Base-by-base conservation (phyloP, 2,329 filamentous ascomycete genomes). In the Plenodomus tracheiphilus region DNA sequence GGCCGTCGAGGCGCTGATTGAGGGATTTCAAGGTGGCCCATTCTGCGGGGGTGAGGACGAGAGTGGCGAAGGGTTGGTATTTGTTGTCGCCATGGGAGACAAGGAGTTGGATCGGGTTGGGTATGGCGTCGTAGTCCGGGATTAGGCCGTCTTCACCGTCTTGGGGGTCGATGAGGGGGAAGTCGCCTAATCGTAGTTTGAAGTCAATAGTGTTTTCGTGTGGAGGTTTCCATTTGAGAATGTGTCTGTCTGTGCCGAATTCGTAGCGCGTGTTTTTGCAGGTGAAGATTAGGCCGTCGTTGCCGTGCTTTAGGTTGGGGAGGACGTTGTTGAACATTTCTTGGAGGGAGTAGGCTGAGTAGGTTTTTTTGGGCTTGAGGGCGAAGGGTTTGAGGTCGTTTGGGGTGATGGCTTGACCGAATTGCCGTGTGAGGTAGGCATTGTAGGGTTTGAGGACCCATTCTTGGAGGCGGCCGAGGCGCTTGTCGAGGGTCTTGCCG, bases 231-330 rank as follows among this genome's bases (percentile, higher is more conserved):
- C 94, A 99, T 73, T 99, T 99, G 34, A 99, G 79, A 55, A 97
- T 99, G 70, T 96, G 87, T 41, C 84, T 84, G 73, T 99, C 94
- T 11, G 94, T 99, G 59, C 94, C 94, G 58, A 88, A 87, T 62
- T 87, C 86, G 77, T 99, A 99, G 9, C 87, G 82, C 16, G 89
- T 91, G 62, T 85, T 87, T 56, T 89, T 85, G 75, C 93, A 96
- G n/a, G 94, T 97, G 74, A 97, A 99, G 66, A 99, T 96, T 39
- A 99, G 81, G 5, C 94, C 94, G 70, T 99, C 94, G 71, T 97
- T 97, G 54, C 93, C 92, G 69, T 99, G 94, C 59, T 86, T 87
- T 30, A 99, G 82, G 36, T 81, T 85, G 1, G 91, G 92, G 21
- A 97, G 84, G 38, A 95, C 84, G 48, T 92, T 82, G 59, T 86